Conservation (phyloP, 768 basidiomycete species). For the Tricholoma sp. region DNA sequence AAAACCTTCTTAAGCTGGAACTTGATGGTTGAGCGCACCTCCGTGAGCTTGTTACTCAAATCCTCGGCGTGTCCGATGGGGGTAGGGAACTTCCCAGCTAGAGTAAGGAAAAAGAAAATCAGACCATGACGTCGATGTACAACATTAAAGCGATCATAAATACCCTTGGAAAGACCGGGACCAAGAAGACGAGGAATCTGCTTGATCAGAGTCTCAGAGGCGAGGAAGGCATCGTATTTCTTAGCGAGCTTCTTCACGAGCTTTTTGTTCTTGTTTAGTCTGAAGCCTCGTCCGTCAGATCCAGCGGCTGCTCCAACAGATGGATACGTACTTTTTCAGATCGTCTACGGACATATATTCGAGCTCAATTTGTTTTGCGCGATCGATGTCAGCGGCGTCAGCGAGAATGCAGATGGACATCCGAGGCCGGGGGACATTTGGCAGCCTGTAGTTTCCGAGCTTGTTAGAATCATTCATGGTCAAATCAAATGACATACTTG, state of each 20-base stretch:
- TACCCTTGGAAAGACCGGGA: constrained; percentile 98
- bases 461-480: background rate
- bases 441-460: constrained; percentile 58
- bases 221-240: constrained; percentile 98
- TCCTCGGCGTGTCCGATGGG: constrained; percentile 93
- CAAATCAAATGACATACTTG: constrained; percentile 50
- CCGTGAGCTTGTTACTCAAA: constrained; percentile 83
- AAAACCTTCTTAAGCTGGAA: constrained; percentile 99
- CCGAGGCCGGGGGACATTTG: constrained; percentile 95
- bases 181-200: constrained; percentile 99
- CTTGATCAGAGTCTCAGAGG: constrained; percentile 97
- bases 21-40: constrained; percentile 99
- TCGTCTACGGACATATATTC: constrained; percentile 99
- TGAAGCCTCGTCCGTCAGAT: constrained; percentile 20
- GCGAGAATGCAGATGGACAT: constrained; percentile 99
- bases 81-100: constrained; percentile 98
- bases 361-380: constrained; percentile 95
- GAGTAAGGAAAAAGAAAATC: background rate
- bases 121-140: background rate
- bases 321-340: constrained; percentile 80
- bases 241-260: constrained; percentile 99
- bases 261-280: constrained; percentile 99
- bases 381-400: constrained; percentile 97
- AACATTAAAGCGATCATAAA: background rate
- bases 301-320: too few relatives aligned